Conservation (phyloP, 2,329 filamentous ascomycete genomes). For the Sclerotinia sclerotiorum region DNA sequence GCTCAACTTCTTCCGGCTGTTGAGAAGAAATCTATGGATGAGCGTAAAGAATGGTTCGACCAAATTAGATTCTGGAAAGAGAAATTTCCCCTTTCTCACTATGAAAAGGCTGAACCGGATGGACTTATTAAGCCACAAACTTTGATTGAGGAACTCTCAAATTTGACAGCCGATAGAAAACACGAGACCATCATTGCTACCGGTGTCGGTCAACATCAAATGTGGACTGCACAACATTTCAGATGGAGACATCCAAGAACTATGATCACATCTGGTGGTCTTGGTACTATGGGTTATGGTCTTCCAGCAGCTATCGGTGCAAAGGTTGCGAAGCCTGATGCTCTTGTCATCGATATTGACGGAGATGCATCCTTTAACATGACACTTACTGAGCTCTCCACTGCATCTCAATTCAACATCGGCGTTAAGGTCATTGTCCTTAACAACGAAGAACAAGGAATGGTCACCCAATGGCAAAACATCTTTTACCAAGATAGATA, state of each 20-base stretch:
- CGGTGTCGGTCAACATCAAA: constrained; percentile 96
- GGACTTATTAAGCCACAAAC: constrained; percentile 93
- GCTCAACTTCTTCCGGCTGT: constrained; percentile 71
- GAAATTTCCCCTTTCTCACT: constrained; percentile 81
- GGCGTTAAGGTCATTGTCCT: constrained; percentile 91
- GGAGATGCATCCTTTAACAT: constrained; percentile 99
- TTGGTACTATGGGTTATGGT: constrained; percentile 95
- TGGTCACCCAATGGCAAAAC: constrained; percentile 98
- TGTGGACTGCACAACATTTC: constrained; percentile 98
- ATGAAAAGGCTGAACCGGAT: constrained; percentile 72
- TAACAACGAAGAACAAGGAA: constrained; percentile 97
- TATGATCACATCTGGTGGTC: constrained; percentile 94
- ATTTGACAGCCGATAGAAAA: constrained; percentile 77
- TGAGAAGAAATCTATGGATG: constrained; percentile 57
- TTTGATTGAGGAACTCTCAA: constrained; percentile 85
- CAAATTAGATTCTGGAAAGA: constrained; percentile 90
- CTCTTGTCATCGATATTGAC: constrained; percentile 83
- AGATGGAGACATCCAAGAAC: constrained; percentile 87
- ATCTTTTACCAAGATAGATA: constrained; percentile 96
- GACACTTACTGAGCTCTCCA: constrained; percentile 93
- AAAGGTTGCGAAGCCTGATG: constrained; percentile 71
- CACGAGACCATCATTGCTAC: constrained; percentile 85
- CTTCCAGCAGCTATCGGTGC: constrained; percentile 93
- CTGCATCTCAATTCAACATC: constrained; percentile 93
- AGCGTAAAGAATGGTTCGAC: constrained; percentile 81